Evolutionary conservation across 2,329 filamentous ascomycete genomes (phyloP).

Genomic region (Ceratocystis colombiana): DNA sequence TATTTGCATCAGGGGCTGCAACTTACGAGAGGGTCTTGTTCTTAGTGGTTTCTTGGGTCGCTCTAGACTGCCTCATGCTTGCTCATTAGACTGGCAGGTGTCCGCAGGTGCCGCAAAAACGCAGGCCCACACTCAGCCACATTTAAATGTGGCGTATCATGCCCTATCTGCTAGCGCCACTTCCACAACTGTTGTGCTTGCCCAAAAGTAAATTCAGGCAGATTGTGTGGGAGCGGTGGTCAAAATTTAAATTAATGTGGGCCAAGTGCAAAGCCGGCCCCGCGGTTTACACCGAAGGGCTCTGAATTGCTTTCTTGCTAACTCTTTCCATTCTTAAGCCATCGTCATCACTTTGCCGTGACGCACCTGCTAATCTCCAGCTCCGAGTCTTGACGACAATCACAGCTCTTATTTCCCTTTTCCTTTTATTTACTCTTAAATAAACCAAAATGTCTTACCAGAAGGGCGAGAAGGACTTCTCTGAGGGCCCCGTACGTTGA

Average conservation of each 20-base stretch:
- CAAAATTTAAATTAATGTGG: constrained; percentile 6
- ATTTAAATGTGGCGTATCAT: background rate
- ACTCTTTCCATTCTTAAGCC: constrained; percentile 28
- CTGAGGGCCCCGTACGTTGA: constrained; percentile 69
- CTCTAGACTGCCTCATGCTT: background rate
- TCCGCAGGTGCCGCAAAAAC: too few species aligned
- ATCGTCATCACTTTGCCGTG: constrained; percentile 75
- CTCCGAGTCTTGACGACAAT: constrained; percentile 70
- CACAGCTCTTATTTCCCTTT: constrained; percentile 27
- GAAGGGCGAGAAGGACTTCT: constrained; percentile 89
- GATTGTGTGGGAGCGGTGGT: constrained; percentile 7
- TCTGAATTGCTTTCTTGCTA: constrained; percentile 23
- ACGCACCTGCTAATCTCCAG: constrained; percentile 41
- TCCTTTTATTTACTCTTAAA: constrained; percentile 27
- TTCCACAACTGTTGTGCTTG: constrained; percentile 6
- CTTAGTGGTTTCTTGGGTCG: too few species aligned
- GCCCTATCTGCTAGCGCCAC: constrained; percentile 19
- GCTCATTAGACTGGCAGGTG: too few species aligned
- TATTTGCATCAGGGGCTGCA: background rate
- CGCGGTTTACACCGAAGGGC: constrained; percentile 8
- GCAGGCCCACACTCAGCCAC: background rate
- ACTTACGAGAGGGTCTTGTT: too few species aligned
- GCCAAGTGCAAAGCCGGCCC: background rate
- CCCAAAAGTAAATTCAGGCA: constrained; percentile 1
- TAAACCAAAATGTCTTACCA: constrained; percentile 73